phyloP scores from a whole-genome alignment of 2,329 filamentous ascomycete species.

The Aspergillus spinulosporus region DNA sequence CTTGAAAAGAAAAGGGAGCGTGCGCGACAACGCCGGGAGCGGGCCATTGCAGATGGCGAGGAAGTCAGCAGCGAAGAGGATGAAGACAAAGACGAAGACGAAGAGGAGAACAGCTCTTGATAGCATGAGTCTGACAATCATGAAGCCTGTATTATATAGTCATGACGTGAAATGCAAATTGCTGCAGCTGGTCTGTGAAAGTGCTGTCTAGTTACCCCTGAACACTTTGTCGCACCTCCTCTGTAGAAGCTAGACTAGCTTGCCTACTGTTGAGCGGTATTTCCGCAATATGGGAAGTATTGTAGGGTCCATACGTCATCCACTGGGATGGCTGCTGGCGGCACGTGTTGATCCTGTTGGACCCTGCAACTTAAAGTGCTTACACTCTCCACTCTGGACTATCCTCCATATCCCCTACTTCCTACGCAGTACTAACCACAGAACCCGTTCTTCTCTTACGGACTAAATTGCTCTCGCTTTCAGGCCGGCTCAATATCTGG shows the following conservation, averaged over 20 bases:
- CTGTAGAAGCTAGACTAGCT: not conserved
- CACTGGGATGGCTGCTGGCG: not conserved
- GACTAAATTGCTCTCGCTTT: not conserved
- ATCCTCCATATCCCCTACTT: not conserved
- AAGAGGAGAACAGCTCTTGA: slow-evolving; percentile 8
- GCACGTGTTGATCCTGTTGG: not conserved
- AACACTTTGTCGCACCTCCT: not conserved
- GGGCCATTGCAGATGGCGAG: slow-evolving; percentile 55
- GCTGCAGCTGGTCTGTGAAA: not conserved
- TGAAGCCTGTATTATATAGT: not conserved
- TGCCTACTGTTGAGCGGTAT: not conserved
- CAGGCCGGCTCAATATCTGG: not conserved
- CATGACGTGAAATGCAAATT: not conserved
- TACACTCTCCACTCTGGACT: not conserved
- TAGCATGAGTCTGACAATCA: not conserved
- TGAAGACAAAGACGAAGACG: slow-evolving; percentile 26
- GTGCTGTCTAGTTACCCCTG: not conserved
- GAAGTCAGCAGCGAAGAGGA: slow-evolving; percentile 52
- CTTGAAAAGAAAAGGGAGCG: slow-evolving; percentile 68
- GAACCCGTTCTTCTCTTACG: not conserved
- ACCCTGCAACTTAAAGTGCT: slow-evolving; percentile 1
- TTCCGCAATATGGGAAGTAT: not conserved
- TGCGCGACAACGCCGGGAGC: slow-evolving; percentile 54
- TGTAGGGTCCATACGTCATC: not conserved
- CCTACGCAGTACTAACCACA: not conserved